Conservation (phyloP, 2,329 filamentous ascomycete species). For the Dichotomopilus funicola region DNA sequence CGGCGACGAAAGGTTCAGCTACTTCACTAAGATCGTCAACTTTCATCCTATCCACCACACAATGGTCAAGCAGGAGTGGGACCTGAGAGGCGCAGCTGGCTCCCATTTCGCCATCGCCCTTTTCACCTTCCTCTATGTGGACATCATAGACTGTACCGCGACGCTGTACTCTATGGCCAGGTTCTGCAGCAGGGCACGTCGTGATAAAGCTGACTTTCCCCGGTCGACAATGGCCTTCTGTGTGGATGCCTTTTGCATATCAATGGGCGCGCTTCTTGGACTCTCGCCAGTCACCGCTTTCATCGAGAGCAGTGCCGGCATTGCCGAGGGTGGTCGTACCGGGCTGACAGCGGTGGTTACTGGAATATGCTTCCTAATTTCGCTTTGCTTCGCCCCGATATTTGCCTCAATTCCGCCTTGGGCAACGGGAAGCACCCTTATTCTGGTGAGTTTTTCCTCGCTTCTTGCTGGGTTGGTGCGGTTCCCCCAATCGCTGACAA, state of each 20-base stretch:
- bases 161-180: slow-evolving; percentile 78
- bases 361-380: slow-evolving; percentile 63
- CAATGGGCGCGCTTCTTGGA: slow-evolving; percentile 66
- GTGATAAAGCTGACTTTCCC: slow-evolving; percentile 70
- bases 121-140: slow-evolving; percentile 73
- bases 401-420: slow-evolving; percentile 72
- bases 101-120: slow-evolving; percentile 63
- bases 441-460: slow-evolving; percentile 45
- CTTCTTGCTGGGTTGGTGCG: no score
- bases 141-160: slow-evolving; percentile 71
- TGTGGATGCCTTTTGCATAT: slow-evolving; percentile 64
- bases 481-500: neutral
- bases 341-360: slow-evolving; percentile 65
- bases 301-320: slow-evolving; percentile 69
- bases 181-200: slow-evolving; percentile 53
- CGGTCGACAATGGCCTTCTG: slow-evolving; percentile 75
- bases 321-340: slow-evolving; percentile 67
- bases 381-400: slow-evolving; percentile 69
- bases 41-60: slow-evolving; percentile 64
- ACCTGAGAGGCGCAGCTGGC: slow-evolving; percentile 46
- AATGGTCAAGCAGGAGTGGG: slow-evolving; percentile 61
- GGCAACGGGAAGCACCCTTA: slow-evolving; percentile 68
- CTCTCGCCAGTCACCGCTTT: slow-evolving; percentile 67
- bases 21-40: slow-evolving; percentile 65
- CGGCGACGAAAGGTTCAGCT: slow-evolving; percentile 61